phyloP scores from a whole-genome alignment of 768 basidiomycete genomes.

The Termitomyces sp. region DNA sequence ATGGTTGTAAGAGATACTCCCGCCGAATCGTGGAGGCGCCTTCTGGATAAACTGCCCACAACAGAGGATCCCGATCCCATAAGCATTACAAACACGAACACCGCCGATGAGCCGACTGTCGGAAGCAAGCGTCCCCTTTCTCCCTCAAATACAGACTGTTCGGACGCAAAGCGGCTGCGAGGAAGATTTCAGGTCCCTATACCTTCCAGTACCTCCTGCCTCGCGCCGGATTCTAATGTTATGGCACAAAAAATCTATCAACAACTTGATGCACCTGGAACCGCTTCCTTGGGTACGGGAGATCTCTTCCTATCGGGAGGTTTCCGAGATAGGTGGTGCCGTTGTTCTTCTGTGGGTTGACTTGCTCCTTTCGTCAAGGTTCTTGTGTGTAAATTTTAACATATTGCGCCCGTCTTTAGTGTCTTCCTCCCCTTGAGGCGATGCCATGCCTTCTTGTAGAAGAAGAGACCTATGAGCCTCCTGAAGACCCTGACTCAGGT shows the following conservation, averaged over 20 bases:
- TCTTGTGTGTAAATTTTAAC: conserved; percentile 4
- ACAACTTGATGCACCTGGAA: conserved; percentile 15
- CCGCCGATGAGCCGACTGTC: conserved; percentile 14
- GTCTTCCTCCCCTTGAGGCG: conserved; percentile 45
- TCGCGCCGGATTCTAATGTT: conserved; percentile 47
- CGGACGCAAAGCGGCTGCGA: conserved; percentile 32
- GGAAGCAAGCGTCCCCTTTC: conserved; percentile 50
- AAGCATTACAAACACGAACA: conserved; percentile 16
- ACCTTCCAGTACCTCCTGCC: conserved; percentile 30
- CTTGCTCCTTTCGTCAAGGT: not conserved
- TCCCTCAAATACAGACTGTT: conserved; percentile 27
- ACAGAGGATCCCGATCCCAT: conserved; percentile 23
- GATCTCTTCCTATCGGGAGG: conserved; percentile 73
- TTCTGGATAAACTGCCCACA: conserved; percentile 26
- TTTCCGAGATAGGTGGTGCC: conserved; percentile 78
- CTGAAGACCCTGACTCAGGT: conserved; percentile 84
- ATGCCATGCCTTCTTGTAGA: conserved; percentile 63
- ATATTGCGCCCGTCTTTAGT: conserved; percentile 35
- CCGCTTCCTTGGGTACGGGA: conserved; percentile 44
- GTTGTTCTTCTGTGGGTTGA: conserved; percentile 48
- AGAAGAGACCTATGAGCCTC: conserved; percentile 82
- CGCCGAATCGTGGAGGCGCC: conserved; percentile 44
- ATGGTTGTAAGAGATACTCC: conserved; percentile 56
- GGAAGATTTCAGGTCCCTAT: conserved; percentile 15
- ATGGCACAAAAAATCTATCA: conserved; percentile 40